Evolutionary conservation across 495 filamentous ascomycete genomes (phyloP), one percentile per base, ranked within the genome.

Genomic region (Elaphomyces granulatus): DNA sequence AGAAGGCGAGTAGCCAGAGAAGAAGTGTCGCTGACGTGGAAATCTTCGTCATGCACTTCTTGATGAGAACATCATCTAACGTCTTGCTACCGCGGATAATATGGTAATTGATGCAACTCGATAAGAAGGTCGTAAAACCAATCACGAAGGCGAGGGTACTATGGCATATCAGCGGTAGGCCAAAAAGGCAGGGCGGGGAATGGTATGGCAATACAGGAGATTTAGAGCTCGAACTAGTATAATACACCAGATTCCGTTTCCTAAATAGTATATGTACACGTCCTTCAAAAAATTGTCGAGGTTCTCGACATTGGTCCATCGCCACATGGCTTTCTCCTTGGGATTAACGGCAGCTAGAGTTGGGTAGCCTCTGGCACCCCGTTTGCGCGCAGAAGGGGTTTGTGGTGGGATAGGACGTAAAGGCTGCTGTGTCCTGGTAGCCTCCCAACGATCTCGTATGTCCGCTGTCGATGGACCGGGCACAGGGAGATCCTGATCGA

Each of bases 231-330:
- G 70, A 36, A 72, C 74, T 28, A 92, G 63, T 17, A 87, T 34
- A 16, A 98, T 95, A 41, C 83, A 94, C 80, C 83, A 92, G 16
- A 94, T 79, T 4, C 90, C 90, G 45, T 81, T 75, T 0, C 83
- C 83, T 15, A 76, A 58, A 55, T 81, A 98, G 53, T 96, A 98
- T 32, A 78, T 68, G 55, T 96, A 98, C 17, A 95, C 88, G 40
- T 94, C 81, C 45, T 73, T 69, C 34, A 98, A 70, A 55, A 95
- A 96, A 43, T 77, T 80, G 55, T 98, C 90, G 42, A 98, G 62
- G 52, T 96, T 90, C 33, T 78, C 74, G 20, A 93, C 83, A 51
- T 94, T 95, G 41, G 83, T 82, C 86, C 90, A 98, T 53, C 80
- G 78, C 81, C 87, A 96, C 71, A 94, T 78, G 2, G 90, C 88